A percentile compares a stretch with the other conserved stretches of the same genome.
These are phyloP conservation scores for Clavispora fructus DNA, from an alignment of 805 yeast genomes.

Conservation along the genomic window DNA sequence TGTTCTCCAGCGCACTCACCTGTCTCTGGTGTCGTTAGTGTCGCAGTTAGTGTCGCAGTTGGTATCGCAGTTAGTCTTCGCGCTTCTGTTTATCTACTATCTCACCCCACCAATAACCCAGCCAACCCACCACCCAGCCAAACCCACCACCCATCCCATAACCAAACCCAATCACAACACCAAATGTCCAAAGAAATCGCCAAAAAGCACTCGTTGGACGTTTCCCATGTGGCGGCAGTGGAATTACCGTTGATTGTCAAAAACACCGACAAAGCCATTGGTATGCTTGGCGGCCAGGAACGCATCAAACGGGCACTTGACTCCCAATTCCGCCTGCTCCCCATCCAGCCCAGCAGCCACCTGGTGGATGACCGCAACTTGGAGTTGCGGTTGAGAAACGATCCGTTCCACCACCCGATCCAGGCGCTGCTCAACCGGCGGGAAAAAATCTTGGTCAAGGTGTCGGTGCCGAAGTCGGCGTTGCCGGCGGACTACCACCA, in stretches of 20 bases:
- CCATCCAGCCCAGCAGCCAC: conserved; percentile 16
- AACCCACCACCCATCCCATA: too few relatives aligned
- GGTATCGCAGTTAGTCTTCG: too few relatives aligned
- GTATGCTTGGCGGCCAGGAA: conserved; percentile 61
- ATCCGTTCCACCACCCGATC: conserved; percentile 57
- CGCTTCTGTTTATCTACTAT: too few relatives aligned
- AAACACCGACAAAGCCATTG: conserved; percentile 57
- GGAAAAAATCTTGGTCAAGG: conserved; percentile 56
- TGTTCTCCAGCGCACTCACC: too few relatives aligned
- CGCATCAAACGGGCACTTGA: conserved; percentile 40
- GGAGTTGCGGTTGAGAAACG: conserved; percentile 37
- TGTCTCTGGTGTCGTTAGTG: too few relatives aligned
- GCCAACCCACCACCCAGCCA: too few relatives aligned
- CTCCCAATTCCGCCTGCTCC: conserved; percentile 20
- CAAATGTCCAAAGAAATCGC: conserved; percentile 30
- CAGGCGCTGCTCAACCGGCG: conserved; percentile 46
- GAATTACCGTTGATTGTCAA: conserved; percentile 75
- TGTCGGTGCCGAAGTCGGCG: conserved; percentile 54
- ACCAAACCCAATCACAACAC: too few relatives aligned
- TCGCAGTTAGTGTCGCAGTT: too few relatives aligned
- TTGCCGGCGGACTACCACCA: conserved; percentile 32
- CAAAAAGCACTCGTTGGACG: conserved; percentile 56
- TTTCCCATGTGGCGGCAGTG: conserved; percentile 68
- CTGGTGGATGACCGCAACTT: conserved; percentile 30
- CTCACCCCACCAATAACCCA: too few relatives aligned